Percentiles rank a stretch among this genome's conserved stretches.
Conservation (phyloP, 129 eudicot species). For the Helianthus annuus region DNA sequence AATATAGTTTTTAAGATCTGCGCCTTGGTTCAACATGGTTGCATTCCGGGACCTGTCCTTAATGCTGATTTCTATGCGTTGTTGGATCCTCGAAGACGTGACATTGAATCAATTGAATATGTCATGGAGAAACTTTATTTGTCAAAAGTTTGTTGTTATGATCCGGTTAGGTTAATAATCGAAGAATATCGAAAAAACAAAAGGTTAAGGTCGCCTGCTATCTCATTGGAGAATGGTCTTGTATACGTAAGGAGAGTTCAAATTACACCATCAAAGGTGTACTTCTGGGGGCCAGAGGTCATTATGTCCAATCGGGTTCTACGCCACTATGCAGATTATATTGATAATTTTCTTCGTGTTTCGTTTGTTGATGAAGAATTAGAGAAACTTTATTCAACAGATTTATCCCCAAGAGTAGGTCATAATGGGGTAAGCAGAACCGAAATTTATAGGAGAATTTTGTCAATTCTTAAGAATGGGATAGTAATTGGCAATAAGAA, state of each 20-base stretch:
- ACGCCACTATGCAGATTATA: constrained; percentile 48
- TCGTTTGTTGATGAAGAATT: constrained; percentile 83
- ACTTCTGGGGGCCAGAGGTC: constrained; percentile 79
- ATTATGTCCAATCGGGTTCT: constrained; percentile 77
- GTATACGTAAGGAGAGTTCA: constrained; percentile 80
- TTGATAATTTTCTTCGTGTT: constrained; percentile 76
- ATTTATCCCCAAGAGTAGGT: constrained; percentile 54
- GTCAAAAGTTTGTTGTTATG: constrained; percentile 70
- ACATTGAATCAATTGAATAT: constrained; percentile 46
- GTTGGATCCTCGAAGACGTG: constrained; percentile 54
- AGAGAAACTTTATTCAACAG: constrained; percentile 65
- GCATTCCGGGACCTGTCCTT: constrained; percentile 72
- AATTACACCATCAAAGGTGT: constrained; percentile 78
- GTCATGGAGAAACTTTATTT: constrained; percentile 63
- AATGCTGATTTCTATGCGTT: constrained; percentile 50
- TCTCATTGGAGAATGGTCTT: constrained; percentile 63
- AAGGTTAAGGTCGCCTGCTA: constrained; percentile 41
- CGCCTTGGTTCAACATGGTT: constrained; percentile 76
- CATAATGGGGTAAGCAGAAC: constrained; percentile 43
- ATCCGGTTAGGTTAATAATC: constrained; percentile 64
- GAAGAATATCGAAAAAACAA: constrained; percentile 49
- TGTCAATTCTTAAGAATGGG: constrained; percentile 56
- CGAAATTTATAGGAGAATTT: constrained; percentile 52
- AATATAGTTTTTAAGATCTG: constrained; percentile 58
- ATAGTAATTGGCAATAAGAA: constrained; percentile 62